A percentile compares a stretch with the other conserved stretches of the same genome.
phyloP scores from a whole-genome alignment of 164 flowering plant genomes.

The Liquidambar formosana region DNA sequence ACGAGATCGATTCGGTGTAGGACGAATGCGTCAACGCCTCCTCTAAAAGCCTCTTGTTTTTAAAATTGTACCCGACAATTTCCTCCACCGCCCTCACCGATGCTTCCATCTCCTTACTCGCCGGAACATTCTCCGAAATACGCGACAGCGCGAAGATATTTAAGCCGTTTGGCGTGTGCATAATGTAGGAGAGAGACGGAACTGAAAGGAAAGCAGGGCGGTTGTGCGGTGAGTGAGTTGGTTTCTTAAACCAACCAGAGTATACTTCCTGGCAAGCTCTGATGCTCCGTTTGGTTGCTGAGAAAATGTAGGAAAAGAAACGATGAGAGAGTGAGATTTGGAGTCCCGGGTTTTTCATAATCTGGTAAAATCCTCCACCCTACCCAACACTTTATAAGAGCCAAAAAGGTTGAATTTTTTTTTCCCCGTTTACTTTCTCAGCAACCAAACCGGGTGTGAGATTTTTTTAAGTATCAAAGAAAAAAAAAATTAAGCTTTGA shows the following conservation, averaged over 20 bases:
- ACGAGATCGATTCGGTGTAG: conserved; percentile 29
- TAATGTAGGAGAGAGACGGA: not conserved
- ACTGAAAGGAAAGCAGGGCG: not conserved
- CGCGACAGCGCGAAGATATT: not conserved
- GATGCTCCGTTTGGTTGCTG: conserved; percentile 4
- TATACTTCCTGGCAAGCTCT: not conserved
- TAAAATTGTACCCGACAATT: conserved; percentile 42
- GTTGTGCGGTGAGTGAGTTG: not conserved
- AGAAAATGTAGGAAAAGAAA: conserved; percentile 1
- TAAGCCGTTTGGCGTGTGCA: not conserved
- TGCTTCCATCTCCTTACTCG: conserved; percentile 15
- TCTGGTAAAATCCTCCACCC: not conserved
- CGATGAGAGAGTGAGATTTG: not conserved
- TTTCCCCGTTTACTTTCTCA: not conserved
- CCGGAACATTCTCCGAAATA: not conserved
- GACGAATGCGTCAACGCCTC: conserved; percentile 67
- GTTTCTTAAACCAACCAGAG: not conserved
- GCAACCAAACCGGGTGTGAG: not conserved
- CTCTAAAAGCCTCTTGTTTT: conserved; percentile 43
- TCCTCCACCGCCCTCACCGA: conserved; percentile 36
- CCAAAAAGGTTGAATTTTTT: not conserved
- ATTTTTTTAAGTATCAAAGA: not conserved
- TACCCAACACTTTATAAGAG: not conserved
- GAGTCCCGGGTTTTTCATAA: not conserved
- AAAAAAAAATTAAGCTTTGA: not conserved